phyloP scores from a whole-genome alignment of 2,329 filamentous ascomycete genomes.

The Botrytis pseudocinerea region DNA sequence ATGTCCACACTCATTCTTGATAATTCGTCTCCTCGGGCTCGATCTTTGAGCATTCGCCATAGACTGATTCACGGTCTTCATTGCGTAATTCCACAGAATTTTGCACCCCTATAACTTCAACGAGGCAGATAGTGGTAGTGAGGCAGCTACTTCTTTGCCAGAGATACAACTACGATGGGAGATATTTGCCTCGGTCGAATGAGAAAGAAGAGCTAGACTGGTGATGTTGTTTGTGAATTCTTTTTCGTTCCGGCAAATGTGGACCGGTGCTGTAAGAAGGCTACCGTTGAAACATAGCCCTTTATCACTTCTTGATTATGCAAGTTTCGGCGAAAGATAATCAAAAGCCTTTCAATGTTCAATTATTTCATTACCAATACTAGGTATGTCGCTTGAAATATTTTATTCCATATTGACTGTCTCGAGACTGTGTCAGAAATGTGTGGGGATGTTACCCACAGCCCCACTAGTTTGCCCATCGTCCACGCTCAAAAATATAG shows the following conservation, averaged over 20 bases:
- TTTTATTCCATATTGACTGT: background rate
- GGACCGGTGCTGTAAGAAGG: background rate
- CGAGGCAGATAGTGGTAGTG: background rate
- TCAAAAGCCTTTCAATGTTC: background rate
- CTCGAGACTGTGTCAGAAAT: background rate
- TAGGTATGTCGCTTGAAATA: background rate
- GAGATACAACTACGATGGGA: background rate
- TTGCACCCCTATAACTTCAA: background rate
- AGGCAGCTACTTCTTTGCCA: too few relatives aligned
- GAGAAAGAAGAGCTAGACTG: background rate
- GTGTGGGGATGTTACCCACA: background rate
- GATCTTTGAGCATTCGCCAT: background rate
- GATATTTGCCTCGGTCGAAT: background rate
- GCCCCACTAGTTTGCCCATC: background rate
- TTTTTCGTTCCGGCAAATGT: background rate
- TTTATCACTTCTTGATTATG: background rate
- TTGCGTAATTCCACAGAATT: background rate
- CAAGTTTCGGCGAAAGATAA: background rate
- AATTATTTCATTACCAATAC: background rate
- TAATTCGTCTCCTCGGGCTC: background rate
- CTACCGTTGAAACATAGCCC: background rate
- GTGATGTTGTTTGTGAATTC: background rate
- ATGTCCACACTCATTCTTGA: background rate
- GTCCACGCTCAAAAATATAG: accelerated
- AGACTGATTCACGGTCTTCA: background rate